Evolutionary conservation across 2,329 filamentous ascomycete genomes (phyloP), one percentile per base, ranked within the genome.

Genomic region (Ustulina deusta): DNA sequence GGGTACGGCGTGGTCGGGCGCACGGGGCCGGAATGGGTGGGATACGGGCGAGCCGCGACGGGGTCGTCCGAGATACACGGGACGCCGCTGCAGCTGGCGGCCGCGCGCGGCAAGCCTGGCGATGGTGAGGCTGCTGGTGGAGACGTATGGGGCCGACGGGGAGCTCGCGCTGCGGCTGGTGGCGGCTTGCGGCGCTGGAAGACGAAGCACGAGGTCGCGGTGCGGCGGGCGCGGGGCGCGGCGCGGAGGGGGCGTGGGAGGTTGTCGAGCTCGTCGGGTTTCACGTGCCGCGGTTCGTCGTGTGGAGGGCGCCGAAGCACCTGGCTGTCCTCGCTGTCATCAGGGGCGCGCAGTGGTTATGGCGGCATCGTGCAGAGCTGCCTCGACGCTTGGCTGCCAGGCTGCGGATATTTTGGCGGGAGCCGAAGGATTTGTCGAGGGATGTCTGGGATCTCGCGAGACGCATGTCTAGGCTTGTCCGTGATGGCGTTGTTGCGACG

Each of bases 141-240:
- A 63, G 15, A 49, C 40, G 6, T 63, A 63, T 22, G 4, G 7
- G 42, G 61, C 52, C 1, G 61, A 63, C 51, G 61, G 51, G 3
- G 40, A 63, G 22, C 61, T 63, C 51, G 61, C 61, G 29, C 51
- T 63, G 9, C 51, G 51, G n/a, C 60, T 63, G 2, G 60, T 49
- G 0, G 55, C 38, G 48, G 46, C 9, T 44, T 60, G 10, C 25
- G 36, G 7, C 61, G 54, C 7, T 59, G 52, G 54, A 58, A 44
- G 44, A 9, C 25, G 0, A 3, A 6, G 20, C 54, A 58, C 27
- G 10, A 2, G 2, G 27, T 15, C 7, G 32, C 40, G 42, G 40
- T 51, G 42, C n/a, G 29, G 27, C 38, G 40, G 13, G 49, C 49
- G n/a, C 32, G 22, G 17, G 17, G 36, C 36, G 48, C 59, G 11